Conservation (phyloP, 805 yeast species). For the Hanseniaspora lindneri region DNA sequence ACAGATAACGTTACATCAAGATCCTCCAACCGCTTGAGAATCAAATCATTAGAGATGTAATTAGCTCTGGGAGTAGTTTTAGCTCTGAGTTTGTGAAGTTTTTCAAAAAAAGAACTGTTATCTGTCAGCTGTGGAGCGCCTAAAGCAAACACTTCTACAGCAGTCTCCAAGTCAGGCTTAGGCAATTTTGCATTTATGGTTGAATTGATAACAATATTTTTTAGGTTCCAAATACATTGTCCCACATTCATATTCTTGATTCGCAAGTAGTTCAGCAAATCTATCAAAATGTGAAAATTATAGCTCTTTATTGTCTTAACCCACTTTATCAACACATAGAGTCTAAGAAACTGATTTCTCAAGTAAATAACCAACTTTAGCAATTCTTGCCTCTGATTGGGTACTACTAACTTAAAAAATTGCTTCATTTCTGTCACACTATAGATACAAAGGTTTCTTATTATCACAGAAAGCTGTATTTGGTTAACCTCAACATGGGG, state of each 20-base stretch:
- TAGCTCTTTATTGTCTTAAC: constrained; percentile 47
- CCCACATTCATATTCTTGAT: constrained; percentile 62
- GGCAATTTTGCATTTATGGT: constrained; percentile 81
- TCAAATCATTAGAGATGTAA: constrained; percentile 40
- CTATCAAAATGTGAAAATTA: constrained; percentile 65
- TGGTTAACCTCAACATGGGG: constrained; percentile 31
- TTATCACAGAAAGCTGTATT: constrained; percentile 25
- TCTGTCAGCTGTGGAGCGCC: constrained; percentile 69
- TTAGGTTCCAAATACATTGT: constrained; percentile 52
- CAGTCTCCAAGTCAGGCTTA: constrained; percentile 79
- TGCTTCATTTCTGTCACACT: constrained; percentile 28
- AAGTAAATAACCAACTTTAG: constrained; percentile 56
- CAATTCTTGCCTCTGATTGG: constrained; percentile 51
- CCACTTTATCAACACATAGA: constrained; percentile 87
- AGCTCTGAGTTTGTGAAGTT: constrained; percentile 6
- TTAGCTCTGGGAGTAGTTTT: constrained; percentile 8
- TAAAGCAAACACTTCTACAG: constrained; percentile 66
- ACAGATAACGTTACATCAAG: constrained; percentile 63
- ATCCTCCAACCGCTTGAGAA: constrained; percentile 50
- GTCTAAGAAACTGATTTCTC: constrained; percentile 71
- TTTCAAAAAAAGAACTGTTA: constrained; percentile 39
- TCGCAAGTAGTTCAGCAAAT: constrained; percentile 76
- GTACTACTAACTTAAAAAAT: constrained; percentile 26
- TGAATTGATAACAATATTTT: constrained; percentile 41
- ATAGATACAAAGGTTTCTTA: constrained; percentile 27